Evolutionary conservation across 2,329 filamentous ascomycete species (phyloP).

Genomic region (Fusarium burgessii): DNA sequence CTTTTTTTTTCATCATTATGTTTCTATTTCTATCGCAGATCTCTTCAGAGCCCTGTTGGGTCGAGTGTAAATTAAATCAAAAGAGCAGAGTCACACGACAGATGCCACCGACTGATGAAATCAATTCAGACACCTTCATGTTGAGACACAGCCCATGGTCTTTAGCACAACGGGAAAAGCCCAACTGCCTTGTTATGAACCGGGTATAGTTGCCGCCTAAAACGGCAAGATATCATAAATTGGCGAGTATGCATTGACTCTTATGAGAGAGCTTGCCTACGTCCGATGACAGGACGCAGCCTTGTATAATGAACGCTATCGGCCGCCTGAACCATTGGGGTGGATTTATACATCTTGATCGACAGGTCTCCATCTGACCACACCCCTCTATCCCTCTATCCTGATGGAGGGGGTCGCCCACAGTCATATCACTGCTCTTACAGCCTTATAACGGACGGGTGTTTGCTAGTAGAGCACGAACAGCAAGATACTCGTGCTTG

Average conservation of each 20-base stretch:
- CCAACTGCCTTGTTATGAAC: conserved; percentile 14
- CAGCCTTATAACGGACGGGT: conserved; percentile 5
- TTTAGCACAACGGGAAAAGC: conserved; percentile 32
- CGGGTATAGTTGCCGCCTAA: conserved; percentile 36
- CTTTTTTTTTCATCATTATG: neutral
- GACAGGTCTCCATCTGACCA: conserved; percentile 1
- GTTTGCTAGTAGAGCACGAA: neutral
- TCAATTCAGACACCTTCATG: conserved; percentile 31
- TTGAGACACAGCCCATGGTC: conserved; percentile 19
- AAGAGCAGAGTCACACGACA: conserved; percentile 9
- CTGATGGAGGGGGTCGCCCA: neutral
- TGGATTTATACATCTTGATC: conserved; percentile 23
- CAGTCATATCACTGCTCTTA: conserved; percentile 15
- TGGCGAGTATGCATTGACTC: neutral
- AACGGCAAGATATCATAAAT: conserved; percentile 23
- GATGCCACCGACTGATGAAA: conserved; percentile 23
- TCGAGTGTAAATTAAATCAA: neutral
- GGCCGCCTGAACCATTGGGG: neutral
- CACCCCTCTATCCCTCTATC: conserved; percentile 17
- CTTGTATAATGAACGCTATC: conserved; percentile 32
- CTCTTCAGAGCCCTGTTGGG: neutral
- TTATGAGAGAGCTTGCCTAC: conserved; percentile 6
- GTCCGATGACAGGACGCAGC: conserved; percentile 26
- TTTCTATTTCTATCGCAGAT: neutral
- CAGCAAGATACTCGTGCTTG: neutral